These are phyloP conservation scores for Hericium alpestre DNA, from an alignment of 768 basidiomycete species.

Conservation along the genomic window DNA sequence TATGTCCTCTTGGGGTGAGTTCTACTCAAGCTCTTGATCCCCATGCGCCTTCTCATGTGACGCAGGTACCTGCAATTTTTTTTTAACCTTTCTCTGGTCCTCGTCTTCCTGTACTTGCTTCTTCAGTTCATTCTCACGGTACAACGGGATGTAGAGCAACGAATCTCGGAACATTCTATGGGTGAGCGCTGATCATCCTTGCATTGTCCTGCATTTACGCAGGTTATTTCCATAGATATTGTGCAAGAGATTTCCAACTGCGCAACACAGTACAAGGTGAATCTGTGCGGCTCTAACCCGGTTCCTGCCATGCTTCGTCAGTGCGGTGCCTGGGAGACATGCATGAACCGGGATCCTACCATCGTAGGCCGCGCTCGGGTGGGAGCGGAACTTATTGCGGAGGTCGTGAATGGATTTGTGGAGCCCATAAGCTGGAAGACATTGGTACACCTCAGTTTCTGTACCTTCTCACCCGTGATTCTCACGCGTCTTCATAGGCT, in stretches of 20 bases:
- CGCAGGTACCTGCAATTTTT: conserved; percentile 84
- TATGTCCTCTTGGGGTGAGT: conserved; percentile 80
- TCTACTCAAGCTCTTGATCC: conserved; percentile 8
- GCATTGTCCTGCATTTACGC: conserved; percentile 4
- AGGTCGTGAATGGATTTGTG: conserved; percentile 92
- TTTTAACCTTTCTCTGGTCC: conserved; percentile 79
- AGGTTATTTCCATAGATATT: conserved; percentile 44
- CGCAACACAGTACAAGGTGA: conserved; percentile 67
- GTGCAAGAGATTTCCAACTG: conserved; percentile 89
- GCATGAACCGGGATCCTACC: conserved; percentile 91
- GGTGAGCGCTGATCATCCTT: conserved; percentile 36
- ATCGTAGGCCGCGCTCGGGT: conserved; percentile 83
- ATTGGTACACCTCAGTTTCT: conserved; percentile 44
- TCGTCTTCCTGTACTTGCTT: conserved; percentile 76
- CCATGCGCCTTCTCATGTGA: neutral
- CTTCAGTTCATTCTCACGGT: conserved; percentile 85
- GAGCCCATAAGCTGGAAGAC: conserved; percentile 98
- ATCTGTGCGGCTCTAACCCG: conserved; percentile 64
- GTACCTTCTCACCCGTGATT: conserved; percentile 6
- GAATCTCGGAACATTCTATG: conserved; percentile 80
- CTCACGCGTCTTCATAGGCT: conserved; percentile 29
- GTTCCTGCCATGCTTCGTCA: conserved; percentile 83
- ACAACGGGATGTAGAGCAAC: conserved; percentile 79
- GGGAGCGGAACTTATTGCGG: conserved; percentile 89
- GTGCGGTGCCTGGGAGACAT: conserved; percentile 85